Evolutionary conservation across 495 filamentous ascomycete species (phyloP).

Genomic region (Filosporella fistucella): DNA sequence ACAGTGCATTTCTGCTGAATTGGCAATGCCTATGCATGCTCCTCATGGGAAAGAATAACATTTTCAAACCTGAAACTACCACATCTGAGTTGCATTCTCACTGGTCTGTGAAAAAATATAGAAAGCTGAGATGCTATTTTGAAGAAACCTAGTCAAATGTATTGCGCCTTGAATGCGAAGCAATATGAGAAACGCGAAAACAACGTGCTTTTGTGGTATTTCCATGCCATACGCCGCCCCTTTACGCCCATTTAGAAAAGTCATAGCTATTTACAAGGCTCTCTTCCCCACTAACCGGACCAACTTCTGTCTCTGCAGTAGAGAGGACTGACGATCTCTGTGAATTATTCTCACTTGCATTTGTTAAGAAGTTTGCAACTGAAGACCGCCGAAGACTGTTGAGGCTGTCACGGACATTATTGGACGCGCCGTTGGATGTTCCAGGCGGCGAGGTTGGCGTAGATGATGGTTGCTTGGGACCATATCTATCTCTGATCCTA

Average conservation of each 20-base stretch:
- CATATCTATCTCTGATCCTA: constrained; percentile 64
- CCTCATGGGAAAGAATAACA: too few relatives aligned
- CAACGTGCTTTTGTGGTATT: constrained; percentile 14
- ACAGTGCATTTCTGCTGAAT: too few relatives aligned
- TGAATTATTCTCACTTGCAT: constrained; percentile 39
- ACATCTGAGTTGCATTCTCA: too few relatives aligned
- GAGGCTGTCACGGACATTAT: constrained; percentile 44
- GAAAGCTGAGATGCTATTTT: too few relatives aligned
- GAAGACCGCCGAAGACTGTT: constrained; percentile 44
- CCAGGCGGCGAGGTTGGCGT: constrained; percentile 32
- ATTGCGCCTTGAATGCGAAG: too few relatives aligned
- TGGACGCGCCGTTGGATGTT: constrained; percentile 24
- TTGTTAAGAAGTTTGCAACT: constrained; percentile 51
- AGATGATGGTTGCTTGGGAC: constrained; percentile 12
- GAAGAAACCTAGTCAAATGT: too few relatives aligned
- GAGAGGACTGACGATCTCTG: constrained; percentile 48
- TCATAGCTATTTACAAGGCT: constrained; percentile 50
- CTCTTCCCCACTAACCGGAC: constrained; percentile 32
- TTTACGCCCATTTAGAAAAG: constrained; percentile 54
- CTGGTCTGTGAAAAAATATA: too few relatives aligned
- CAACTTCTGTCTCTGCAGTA: constrained; percentile 43
- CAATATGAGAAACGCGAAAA: not conserved
- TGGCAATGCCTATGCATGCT: too few relatives aligned
- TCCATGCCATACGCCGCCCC: constrained; percentile 1
- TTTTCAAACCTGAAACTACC: too few relatives aligned